Conservation (phyloP, 176 grass and related monocot species). For the barley (Hordeum vulgare) region DNA sequence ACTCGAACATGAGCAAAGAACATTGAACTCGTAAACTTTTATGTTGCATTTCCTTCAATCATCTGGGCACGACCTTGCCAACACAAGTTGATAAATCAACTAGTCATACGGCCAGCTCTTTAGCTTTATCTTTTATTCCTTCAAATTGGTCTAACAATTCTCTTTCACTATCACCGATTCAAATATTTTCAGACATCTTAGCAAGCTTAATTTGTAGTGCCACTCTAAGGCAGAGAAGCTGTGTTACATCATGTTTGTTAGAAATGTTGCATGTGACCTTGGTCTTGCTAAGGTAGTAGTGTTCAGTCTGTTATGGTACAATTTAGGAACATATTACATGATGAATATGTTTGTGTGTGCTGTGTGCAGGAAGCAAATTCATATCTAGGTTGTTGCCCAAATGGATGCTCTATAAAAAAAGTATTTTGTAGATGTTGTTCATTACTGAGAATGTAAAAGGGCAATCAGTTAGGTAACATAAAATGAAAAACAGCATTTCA, state of each 20-base stretch:
- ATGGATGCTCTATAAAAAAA: not conserved
- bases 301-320: not conserved
- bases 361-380: not conserved
- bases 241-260: not conserved
- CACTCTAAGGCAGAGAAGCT: not conserved
- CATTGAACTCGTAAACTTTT: not conserved
- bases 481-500: not conserved
- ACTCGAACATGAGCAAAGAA: not conserved
- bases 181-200: not conserved
- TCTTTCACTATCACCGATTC: not conserved
- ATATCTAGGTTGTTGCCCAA: not conserved
- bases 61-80: not conserved
- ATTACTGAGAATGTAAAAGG: not conserved
- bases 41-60: not conserved
- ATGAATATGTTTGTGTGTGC: not conserved
- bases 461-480: not conserved
- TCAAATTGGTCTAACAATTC: conserved; percentile 1
- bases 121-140: not conserved
- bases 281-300: not conserved
- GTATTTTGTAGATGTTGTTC: not conserved
- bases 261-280: not conserved
- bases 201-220: not conserved
- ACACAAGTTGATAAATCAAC: not conserved
- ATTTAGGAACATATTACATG: not conserved
- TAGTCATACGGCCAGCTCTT: not conserved